Evolutionary conservation across 805 yeast species (phyloP), one percentile per base, ranked within the genome.

Genomic region (Teunomyces cretensis): DNA sequence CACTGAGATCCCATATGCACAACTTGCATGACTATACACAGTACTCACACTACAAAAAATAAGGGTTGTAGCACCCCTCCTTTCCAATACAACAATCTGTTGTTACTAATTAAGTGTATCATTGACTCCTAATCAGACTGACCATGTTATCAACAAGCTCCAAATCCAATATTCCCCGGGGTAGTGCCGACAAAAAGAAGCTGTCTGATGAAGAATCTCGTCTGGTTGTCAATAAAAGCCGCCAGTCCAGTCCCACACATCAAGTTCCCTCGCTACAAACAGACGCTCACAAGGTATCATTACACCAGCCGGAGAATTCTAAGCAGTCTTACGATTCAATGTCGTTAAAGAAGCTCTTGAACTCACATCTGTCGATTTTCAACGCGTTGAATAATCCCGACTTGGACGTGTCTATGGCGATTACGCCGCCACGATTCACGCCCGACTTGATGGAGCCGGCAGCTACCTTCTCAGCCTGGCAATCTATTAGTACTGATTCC

Each of bases 311-410:
- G 9, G 28, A 26, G 28, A 7, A n/a, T 4, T 7, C 38, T 19
- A 24, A 35, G 22, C 38, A 19, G 14, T 19, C 16, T n/a, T 35
- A n/a, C 13, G 38, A 35, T 11, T 26, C 28, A 17, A 9, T 24
- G 6, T 35, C 38, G 7, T 6, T 35, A n/a, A 35, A 35, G 6
- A 35, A 22, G 14, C 38, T 35, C 11, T 22, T 35, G 15, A 35
- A 13, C 38, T 35, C 38, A 14, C 38, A 35, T 35, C 38, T 35
- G 38, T 68, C 74, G 1, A 61, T 72, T 27, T 66, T 61, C 49
- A 60, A 68, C 47, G 70, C 65, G 3, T 60, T 70, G 39, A 67
- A 61, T 30, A 67, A 72, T 53, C 76, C 76, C 8, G 72, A 68
- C 13, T 62, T 71, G 33, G 74, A 71, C 47, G 50, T 60, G 46